Conservation (phyloP, 805 yeast genomes). For the Sporopachydermia lactativora region DNA sequence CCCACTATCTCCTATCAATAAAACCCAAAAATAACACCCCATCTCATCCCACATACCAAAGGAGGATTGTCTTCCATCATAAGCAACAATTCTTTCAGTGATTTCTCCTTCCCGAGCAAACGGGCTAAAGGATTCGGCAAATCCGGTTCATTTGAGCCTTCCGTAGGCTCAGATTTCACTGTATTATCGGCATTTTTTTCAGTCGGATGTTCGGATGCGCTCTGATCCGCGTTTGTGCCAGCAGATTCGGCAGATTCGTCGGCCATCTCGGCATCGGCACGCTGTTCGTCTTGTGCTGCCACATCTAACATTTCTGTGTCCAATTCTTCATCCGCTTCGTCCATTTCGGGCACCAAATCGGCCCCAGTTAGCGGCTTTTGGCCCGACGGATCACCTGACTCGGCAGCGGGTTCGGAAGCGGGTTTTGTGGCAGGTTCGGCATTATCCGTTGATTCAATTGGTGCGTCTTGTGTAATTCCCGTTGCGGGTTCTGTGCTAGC, state of each 20-base stretch:
- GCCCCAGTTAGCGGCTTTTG: constrained; percentile 4
- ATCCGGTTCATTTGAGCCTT: constrained; percentile 17
- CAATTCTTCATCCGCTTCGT: constrained; percentile 4
- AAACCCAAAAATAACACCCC: no score
- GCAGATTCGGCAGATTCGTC: constrained; percentile 13
- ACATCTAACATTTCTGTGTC: constrained; percentile 7
- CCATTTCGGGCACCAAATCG: constrained; percentile 4
- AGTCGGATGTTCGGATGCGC: constrained; percentile 11
- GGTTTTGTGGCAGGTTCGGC: no score
- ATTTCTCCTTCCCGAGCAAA: constrained; percentile 63
- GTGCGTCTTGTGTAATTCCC: no score
- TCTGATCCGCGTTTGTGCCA: constrained; percentile 18
- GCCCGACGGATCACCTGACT: no score
- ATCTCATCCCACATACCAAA: no score
- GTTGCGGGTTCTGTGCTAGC: no score
- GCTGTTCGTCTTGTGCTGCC: background rate
- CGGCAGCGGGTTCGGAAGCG: no score
- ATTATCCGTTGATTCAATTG: no score
- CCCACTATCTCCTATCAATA: no score
- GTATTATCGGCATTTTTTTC: constrained; percentile 13
- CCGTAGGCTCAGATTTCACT: constrained; percentile 16
- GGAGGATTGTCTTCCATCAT: constrained; percentile 94
- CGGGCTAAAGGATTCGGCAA: constrained; percentile 41
- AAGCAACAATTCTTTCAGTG: constrained; percentile 69
- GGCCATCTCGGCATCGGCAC: constrained; percentile 10